phyloP scores from a whole-genome alignment of 768 basidiomycete species.

The Galerina sulciceps region DNA sequence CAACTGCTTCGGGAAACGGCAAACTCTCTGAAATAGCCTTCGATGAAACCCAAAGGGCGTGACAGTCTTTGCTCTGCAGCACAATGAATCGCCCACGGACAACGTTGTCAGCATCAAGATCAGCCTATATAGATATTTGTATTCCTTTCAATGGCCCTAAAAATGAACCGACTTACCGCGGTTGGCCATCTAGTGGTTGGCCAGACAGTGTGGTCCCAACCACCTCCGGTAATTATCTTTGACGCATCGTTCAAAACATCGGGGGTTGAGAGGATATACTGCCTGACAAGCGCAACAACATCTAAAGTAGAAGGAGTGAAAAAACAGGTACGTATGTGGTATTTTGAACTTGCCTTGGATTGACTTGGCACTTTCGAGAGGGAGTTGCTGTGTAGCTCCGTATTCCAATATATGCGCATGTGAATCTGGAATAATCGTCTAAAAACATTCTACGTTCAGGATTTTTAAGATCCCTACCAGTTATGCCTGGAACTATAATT shows the following conservation, averaged over 20 bases:
- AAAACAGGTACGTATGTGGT: background rate
- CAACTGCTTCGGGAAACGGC: conserved; percentile 69
- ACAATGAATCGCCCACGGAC: conserved; percentile 73
- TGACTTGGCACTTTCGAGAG: conserved; percentile 64
- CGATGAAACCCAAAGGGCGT: conserved; percentile 86
- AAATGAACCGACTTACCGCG: conserved; percentile 50
- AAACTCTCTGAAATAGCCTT: conserved; percentile 59
- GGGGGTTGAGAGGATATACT: conserved; percentile 61
- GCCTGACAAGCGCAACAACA: conserved; percentile 62
- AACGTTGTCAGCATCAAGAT: conserved; percentile 72
- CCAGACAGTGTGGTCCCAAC: conserved; percentile 93
- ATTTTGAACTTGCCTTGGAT: conserved; percentile 49
- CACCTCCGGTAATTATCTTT: conserved; percentile 76
- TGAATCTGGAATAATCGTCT: conserved; percentile 52
- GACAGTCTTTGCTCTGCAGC: conserved; percentile 85
- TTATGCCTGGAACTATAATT: conserved; percentile 73
- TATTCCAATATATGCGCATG: conserved; percentile 83
- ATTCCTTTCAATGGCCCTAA: background rate
- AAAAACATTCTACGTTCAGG: background rate
- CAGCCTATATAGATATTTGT: conserved; percentile 47
- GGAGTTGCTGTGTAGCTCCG: conserved; percentile 66
- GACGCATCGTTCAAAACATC: conserved; percentile 60
- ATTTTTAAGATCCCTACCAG: conserved; percentile 47
- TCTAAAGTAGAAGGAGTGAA: conserved; percentile 41
- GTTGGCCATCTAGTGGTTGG: conserved; percentile 63